A percentile compares a stretch with the other conserved stretches of the same genome.
phyloP scores from a whole-genome alignment of 73 alveolate species.

The Durusdinium trenchii region DNA sequence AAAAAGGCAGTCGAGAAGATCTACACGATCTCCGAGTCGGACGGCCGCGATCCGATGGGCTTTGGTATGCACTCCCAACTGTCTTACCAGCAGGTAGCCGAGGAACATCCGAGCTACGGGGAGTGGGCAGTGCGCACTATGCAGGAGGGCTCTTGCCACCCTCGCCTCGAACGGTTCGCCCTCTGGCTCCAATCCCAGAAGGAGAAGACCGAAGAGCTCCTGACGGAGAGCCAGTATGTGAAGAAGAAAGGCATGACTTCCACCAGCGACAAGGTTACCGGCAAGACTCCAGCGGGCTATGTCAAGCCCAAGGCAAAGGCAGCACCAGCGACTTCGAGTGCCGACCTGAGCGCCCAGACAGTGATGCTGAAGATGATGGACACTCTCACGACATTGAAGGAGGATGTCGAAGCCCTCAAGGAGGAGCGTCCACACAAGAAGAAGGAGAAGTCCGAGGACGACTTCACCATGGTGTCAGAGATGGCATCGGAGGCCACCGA shows the following conservation, averaged over 20 bases:
- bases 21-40: not conserved
- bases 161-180: not conserved
- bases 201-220: not conserved
- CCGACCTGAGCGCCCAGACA: too few relatives aligned
- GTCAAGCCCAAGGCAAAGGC: too few relatives aligned
- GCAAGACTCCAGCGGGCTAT: not conserved
- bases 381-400: not conserved
- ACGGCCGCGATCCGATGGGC: not conserved
- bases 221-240: too few relatives aligned
- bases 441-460: not conserved
- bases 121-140: not conserved
- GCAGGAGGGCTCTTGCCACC: not conserved
- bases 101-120: not conserved
- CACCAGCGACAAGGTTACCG: not conserved
- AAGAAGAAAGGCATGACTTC: not conserved
- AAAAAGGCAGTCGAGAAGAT: not conserved
- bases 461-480: not conserved
- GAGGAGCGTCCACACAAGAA: conserved; percentile 18
- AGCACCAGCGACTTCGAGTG: too few relatives aligned
- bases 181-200: not conserved
- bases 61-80: not conserved
- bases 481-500: not conserved
- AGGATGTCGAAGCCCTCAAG: not conserved
- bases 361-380: not conserved
- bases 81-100: not conserved